These are phyloP conservation scores for Rhododendron henanense DNA, from an alignment of 148 eudicot genomes.

Conservation along the genomic window DNA sequence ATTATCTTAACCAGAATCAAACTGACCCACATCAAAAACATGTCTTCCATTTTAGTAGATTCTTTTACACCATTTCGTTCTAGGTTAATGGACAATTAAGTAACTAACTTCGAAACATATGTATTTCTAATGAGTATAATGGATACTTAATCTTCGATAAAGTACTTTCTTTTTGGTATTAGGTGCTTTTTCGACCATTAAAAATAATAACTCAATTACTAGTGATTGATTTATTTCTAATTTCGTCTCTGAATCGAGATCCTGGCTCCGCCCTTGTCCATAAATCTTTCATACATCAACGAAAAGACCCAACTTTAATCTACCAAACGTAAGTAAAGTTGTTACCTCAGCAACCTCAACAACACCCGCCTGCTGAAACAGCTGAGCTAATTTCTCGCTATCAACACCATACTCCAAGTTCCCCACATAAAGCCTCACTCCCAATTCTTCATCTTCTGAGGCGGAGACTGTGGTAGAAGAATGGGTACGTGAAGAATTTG, in stretches of 20 bases:
- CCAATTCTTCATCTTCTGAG: background rate
- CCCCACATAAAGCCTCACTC: constrained; percentile 35
- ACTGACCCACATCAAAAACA: background rate
- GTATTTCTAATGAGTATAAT: background rate
- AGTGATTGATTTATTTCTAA: no score
- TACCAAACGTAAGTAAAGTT: background rate
- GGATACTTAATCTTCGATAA: no score
- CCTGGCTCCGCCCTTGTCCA: background rate
- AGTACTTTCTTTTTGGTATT: no score
- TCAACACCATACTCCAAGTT: constrained; percentile 35
- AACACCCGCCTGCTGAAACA: no score
- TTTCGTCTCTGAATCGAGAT: no score
- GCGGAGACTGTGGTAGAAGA: background rate
- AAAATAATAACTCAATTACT: no score
- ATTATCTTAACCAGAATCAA: background rate
- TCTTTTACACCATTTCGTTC: no score
- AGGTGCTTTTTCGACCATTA: no score
- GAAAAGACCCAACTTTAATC: background rate
- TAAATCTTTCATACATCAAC: background rate
- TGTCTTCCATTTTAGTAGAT: no score
- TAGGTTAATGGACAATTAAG: no score
- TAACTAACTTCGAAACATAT: no score
- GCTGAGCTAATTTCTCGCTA: constrained; percentile 19
- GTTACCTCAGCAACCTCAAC: constrained; percentile 20
- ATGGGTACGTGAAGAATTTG: no score